Evolutionary conservation across 305 asterid genomes (phyloP), one percentile per base, ranked within the genome.

Genomic region (Caryopteris hybrid): DNA sequence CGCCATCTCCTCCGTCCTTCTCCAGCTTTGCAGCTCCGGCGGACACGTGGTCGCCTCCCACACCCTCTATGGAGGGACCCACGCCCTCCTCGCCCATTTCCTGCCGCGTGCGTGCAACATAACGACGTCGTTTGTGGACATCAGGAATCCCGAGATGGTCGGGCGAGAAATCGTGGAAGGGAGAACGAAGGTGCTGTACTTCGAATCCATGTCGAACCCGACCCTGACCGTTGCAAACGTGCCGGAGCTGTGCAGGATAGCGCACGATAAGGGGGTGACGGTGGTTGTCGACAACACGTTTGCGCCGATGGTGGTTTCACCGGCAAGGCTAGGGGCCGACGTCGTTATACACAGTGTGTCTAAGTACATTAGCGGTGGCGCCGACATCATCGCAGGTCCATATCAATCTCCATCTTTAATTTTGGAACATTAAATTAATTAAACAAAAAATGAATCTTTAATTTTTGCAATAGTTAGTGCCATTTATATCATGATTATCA

Each of bases 251-350:
- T 77, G 86, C 65, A 79, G 83, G 78, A 84, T 89, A 43, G 99
- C 93, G 61, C 97, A 83, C 73, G 97, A 88, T 17, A 91, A 86
- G 72, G 97, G 92, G 1, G 84, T 86, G 17, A 81, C 65, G 69
- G 99, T 89, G 41, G 96, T 94, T 16, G 97, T 89, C 42, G 97
- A 94, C 62, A 91, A 91, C 58, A 94, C 99, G 6, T 94, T 94
- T 31, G 81, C 99, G 7, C 97, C 99, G 72, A 87, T 89, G 97
- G 91, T 89, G 23, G 10, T 91, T 33, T 91, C 99, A 45, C 99
- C 99, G 78, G 96, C 90, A 51, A 83, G 80, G 45, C 71, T 88
- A 61, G 97, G 97, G 1, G 97, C 97, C 54, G 99, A 91, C 71
- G 97, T 94, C 34, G 99, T 93, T 42, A 78, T 93, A 16, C 97